Percentiles rank a stretch among this genome's conserved stretches.
Conservation (phyloP, 768 basidiomycete genomes). For the Tephrocybe sp. region DNA sequence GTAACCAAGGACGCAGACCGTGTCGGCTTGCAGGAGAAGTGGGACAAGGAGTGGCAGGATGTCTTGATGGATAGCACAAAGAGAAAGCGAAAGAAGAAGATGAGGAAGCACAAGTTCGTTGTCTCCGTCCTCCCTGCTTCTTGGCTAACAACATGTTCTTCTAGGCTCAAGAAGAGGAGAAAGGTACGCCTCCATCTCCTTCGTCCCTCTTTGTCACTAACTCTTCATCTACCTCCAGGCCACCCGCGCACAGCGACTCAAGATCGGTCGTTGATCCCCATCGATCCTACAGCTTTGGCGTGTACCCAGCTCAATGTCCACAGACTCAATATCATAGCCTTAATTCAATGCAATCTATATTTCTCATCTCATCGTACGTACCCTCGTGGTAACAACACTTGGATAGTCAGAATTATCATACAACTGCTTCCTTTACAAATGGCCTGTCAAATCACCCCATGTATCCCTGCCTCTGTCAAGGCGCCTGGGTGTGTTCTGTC, state of each 20-base stretch:
- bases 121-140: slow-evolving; percentile 5
- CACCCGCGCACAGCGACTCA: slow-evolving; percentile 40
- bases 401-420: no score
- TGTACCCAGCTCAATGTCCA: slow-evolving; percentile 3
- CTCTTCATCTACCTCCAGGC: slow-evolving; percentile 31
- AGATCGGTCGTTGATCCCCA: slow-evolving; percentile 29
- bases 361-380: slow-evolving; percentile 1
- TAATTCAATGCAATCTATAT: slow-evolving; percentile 20
- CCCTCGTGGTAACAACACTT: no score
- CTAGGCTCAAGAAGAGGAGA: slow-evolving; percentile 87
- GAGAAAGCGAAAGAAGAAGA: slow-evolving; percentile 89
- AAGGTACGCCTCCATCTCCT: slow-evolving; percentile 52
- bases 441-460: no score
- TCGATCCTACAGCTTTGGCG: slow-evolving; percentile 3
- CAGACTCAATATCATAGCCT: slow-evolving; percentile 13
- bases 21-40: slow-evolving; percentile 50
- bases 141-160: neutral
- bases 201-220: slow-evolving; percentile 16
- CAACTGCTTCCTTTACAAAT: no score
- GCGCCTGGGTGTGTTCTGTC: no score
- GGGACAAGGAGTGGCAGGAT: slow-evolving; percentile 61
- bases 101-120: slow-evolving; percentile 94
- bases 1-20: slow-evolving; percentile 48
- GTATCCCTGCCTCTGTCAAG: no score
- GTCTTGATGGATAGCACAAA: slow-evolving; percentile 78